Conservation (phyloP, 108 stramenopile genomes). For the Cyclotella baltica region DNA sequence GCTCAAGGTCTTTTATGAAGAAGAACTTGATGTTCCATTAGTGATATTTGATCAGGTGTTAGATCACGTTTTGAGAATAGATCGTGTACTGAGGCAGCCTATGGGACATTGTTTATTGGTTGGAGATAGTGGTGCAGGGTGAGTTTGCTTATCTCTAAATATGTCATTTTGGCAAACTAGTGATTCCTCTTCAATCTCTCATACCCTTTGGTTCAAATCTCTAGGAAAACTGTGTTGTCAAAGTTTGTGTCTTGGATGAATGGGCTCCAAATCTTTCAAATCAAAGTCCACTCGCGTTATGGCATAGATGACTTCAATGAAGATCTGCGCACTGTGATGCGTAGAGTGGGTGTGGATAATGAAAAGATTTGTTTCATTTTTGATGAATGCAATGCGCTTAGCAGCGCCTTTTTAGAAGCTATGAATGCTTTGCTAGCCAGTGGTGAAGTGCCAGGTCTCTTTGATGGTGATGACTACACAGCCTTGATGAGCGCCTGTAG, state of each 20-base stretch:
- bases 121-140: slow-evolving; percentile 97
- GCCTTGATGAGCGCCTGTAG: slow-evolving; percentile 93
- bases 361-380: slow-evolving; percentile 99
- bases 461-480: slow-evolving; percentile 96
- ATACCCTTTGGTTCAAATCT: no score
- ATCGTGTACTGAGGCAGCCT: slow-evolving; percentile 88
- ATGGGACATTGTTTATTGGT: slow-evolving; percentile 93
- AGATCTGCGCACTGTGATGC: slow-evolving; percentile 94
- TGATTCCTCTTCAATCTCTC: neutral
- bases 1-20: slow-evolving; percentile 97
- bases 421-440: slow-evolving; percentile 99
- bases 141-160: slow-evolving; percentile 47
- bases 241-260: slow-evolving; percentile 98
- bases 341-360: slow-evolving; percentile 94
- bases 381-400: slow-evolving; percentile 95
- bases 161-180: neutral
- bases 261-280: slow-evolving; percentile 95
- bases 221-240: slow-evolving; percentile 69
- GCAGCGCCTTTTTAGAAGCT: slow-evolving; percentile 96
- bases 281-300: slow-evolving; percentile 92
- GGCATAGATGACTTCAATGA: slow-evolving; percentile 96
- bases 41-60: slow-evolving; percentile 98
- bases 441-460: slow-evolving; percentile 99
- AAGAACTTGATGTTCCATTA: slow-evolving; percentile 96
- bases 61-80: slow-evolving; percentile 91